These are phyloP conservation scores for Phytophthora colocasiae DNA, from an alignment of 352 stramenopile species.

Conservation along the genomic window DNA sequence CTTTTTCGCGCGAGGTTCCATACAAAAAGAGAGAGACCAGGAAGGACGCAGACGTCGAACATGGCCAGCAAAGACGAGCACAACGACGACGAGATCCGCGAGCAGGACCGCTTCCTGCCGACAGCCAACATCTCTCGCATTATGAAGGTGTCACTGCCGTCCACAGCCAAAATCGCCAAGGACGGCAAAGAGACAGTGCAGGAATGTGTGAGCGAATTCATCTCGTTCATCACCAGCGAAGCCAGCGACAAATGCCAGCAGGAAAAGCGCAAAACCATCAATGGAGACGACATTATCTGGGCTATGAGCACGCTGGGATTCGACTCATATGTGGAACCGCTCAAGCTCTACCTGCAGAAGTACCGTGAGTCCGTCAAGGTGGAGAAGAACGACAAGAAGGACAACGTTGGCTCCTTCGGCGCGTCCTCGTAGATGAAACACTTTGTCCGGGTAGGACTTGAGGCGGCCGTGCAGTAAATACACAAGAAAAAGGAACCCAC, in stretches of 20 bases:
- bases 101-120: constrained; percentile 98
- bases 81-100: constrained; percentile 92
- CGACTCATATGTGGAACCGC: constrained; percentile 99
- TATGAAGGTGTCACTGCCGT: constrained; percentile 99
- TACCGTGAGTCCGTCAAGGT: constrained; percentile 96
- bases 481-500: constrained; percentile 22
- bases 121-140: constrained; percentile 99
- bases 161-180: constrained; percentile 99
- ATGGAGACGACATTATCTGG: constrained; percentile 99
- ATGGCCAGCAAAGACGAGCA: constrained; percentile 88
- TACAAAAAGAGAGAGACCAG: constrained; percentile 12
- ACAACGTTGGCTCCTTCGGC: constrained; percentile 88
- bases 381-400: constrained; percentile 93
- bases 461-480: constrained; percentile 29
- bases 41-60: constrained; percentile 22
- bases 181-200: constrained; percentile 99
- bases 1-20: constrained; percentile 20
- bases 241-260: constrained; percentile 99
- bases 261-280: constrained; percentile 99
- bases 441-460: too few relatives aligned
- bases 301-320: constrained; percentile 99
- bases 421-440: constrained; percentile 69
- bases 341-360: constrained; percentile 99
- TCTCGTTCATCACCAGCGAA: constrained; percentile 99
- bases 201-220: constrained; percentile 99